Conservation (phyloP, 1,284 basidiomycete species). For the Pseudozyma sp. region DNA sequence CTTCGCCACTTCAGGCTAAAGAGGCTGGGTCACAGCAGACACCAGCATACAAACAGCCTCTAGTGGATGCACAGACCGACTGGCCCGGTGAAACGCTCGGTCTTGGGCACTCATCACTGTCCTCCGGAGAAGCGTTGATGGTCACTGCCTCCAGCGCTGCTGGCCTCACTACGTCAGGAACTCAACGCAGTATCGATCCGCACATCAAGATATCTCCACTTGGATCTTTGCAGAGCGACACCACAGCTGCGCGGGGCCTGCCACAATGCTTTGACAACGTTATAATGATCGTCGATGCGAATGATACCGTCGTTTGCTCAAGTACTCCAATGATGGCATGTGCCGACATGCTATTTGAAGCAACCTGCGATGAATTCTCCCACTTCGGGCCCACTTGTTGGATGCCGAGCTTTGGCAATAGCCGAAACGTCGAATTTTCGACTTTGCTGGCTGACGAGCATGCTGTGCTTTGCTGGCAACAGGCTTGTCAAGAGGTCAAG, state of each 20-base stretch:
- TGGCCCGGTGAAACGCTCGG: conserved; percentile 9
- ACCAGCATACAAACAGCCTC: conserved; percentile 8
- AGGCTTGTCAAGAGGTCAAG: conserved; percentile 10
- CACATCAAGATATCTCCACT: too few species aligned
- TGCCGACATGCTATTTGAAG: conserved; percentile 3
- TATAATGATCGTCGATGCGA: conserved; percentile 8
- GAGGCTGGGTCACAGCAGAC: conserved; percentile 3
- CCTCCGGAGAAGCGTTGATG: not conserved
- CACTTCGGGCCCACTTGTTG: not conserved
- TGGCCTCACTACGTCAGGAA: too few species aligned
- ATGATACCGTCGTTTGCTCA: conserved; percentile 8
- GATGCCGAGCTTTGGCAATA: not conserved
- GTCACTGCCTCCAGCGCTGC: too few species aligned
- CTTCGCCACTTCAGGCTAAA: not conserved
- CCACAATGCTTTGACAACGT: not conserved
- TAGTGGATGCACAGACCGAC: conserved; percentile 5
- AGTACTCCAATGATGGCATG: conserved; percentile 7
- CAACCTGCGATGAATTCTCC: not conserved
- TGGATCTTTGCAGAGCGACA: too few species aligned
- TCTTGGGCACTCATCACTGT: conserved; percentile 1
- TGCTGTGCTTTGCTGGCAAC: conserved; percentile 13
- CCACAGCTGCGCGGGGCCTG: not conserved
- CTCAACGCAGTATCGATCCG: too few species aligned
- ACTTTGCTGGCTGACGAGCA: conserved; percentile 17
- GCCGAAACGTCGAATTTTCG: not conserved